Conservation (phyloP, 2,329 filamentous ascomycete genomes). For the Chaetomium sp. region DNA sequence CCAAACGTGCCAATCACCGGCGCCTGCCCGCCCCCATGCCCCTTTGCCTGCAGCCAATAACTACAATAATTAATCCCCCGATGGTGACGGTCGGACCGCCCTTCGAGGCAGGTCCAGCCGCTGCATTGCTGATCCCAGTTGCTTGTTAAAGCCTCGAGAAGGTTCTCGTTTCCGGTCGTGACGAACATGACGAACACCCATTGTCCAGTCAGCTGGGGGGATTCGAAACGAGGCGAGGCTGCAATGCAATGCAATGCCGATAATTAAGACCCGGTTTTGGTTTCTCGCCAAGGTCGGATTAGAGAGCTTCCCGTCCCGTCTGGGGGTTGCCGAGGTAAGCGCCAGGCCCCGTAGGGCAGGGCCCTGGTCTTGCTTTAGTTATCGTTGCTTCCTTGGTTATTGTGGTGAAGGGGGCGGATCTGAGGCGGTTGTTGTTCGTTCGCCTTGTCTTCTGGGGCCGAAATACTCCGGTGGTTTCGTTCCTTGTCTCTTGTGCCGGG, state of each 20-base stretch:
- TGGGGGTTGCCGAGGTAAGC: not conserved
- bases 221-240: not conserved
- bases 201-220: not conserved
- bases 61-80: too few relatives aligned
- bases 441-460: not conserved
- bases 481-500: not conserved
- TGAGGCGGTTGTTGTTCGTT: not conserved
- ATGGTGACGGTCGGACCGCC: too few relatives aligned
- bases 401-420: not conserved
- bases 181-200: not conserved
- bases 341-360: too few relatives aligned
- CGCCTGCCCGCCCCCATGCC: too few relatives aligned
- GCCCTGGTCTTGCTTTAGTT: too few relatives aligned
- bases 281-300: not conserved
- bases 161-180: not conserved
- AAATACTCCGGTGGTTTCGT: not conserved
- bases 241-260: not conserved
- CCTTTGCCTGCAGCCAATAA: not conserved
- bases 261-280: not conserved
- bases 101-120: not conserved
- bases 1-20: not conserved
- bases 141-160: not conserved
- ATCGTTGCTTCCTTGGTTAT: not conserved
- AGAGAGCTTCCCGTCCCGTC: not conserved
- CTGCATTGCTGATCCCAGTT: not conserved